Evolutionary conservation across 352 stramenopile genomes (phyloP), one percentile per base, ranked within the genome.

Genomic region (Phytopythium oedochilum): DNA sequence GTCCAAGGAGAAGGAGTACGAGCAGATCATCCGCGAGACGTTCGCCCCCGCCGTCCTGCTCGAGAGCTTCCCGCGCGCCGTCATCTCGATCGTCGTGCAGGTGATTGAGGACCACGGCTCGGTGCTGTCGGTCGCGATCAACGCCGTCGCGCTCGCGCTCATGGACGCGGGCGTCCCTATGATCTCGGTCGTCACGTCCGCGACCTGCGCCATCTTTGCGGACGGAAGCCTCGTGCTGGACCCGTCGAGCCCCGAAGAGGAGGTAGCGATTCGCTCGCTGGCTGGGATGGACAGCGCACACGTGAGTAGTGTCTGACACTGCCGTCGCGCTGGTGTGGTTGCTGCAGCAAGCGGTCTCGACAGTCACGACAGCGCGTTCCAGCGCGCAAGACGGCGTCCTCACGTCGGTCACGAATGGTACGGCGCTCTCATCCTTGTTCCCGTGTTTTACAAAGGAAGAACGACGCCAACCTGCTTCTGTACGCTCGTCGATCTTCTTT

Each of bases 81-180:
- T 94, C 39, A 90, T 94, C 69, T 89, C 79, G 66, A 84, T 94
- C 61, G 76, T 90, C 29, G 80, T 94, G 29, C 83, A 94, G 75
- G 80, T 94, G 39, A 76, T 94, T 52, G 79, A 94, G 57, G 79
- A 92, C 67, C 77, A 89, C 59, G 83, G 83, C 44, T 89, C 83
- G 38, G 78, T 86, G 26, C 68, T 94, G 53, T 85, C 83, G 60
- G 81, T 92, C 22, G 81, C 80, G 15, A 90, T 94, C 59, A 91
- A 94, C 28, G 79, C 83, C 2, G 80, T 88, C 39, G 83, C 66
- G 42, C 70, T 94, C 38, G 81, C 83, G 53, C 70, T 94, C 44
- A 67, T 94, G 63, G 81, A 94, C 55, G 83, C 83, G 28, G 83
- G 77, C n/a, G 65, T 92, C n/a, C 81, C 81, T 5, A 92, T 94